phyloP scores from a whole-genome alignment of 2,329 filamentous ascomycete genomes.

The Emmonsiellopsis sp. region DNA sequence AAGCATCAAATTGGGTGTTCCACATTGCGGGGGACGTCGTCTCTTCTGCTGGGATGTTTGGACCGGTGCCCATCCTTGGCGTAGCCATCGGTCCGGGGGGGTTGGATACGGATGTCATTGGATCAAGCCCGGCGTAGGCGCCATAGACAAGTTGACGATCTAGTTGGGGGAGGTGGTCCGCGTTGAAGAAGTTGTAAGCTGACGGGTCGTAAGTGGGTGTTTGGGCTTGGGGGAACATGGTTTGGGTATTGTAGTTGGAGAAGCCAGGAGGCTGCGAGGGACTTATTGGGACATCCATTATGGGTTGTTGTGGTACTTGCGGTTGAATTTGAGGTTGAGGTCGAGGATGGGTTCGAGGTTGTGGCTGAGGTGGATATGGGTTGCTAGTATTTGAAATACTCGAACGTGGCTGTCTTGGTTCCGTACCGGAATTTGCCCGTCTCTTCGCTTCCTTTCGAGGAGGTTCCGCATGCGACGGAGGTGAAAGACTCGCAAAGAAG shows the following conservation, averaged over 20 bases:
- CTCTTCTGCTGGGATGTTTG: conserved; percentile 8
- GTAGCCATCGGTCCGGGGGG: neutral
- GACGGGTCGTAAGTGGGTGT: conserved; percentile 22
- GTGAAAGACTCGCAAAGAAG: conserved; percentile 75
- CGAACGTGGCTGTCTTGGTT: neutral
- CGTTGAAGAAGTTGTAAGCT: conserved; percentile 30
- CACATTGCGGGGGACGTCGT: conserved; percentile 23
- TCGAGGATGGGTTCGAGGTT: conserved; percentile 6
- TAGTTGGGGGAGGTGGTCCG: conserved; percentile 53
- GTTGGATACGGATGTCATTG: conserved; percentile 17
- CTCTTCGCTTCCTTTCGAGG: conserved; percentile 43
- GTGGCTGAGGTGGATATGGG: conserved; percentile 4
- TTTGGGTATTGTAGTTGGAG: conserved; percentile 27
- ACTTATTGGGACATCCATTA: conserved; percentile 14
- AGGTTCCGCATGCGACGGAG: conserved; percentile 41
- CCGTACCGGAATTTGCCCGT: conserved; percentile 14
- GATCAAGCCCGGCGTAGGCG: conserved; percentile 54
- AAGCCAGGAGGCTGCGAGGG: conserved; percentile 19
- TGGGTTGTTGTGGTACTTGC: conserved; percentile 12
- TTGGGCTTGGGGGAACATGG: conserved; percentile 23
- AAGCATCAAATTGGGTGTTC: conserved; percentile 26
- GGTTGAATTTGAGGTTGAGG: conserved; percentile 6
- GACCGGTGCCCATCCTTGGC: neutral
- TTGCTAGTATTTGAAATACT: neutral
- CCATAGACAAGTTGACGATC: conserved; percentile 70